Percentiles rank a stretch among this genome's conserved stretches.
These are phyloP conservation scores for Corrigiola litoralis DNA, from an alignment of 179 eudicot species.

Conservation along the genomic window DNA sequence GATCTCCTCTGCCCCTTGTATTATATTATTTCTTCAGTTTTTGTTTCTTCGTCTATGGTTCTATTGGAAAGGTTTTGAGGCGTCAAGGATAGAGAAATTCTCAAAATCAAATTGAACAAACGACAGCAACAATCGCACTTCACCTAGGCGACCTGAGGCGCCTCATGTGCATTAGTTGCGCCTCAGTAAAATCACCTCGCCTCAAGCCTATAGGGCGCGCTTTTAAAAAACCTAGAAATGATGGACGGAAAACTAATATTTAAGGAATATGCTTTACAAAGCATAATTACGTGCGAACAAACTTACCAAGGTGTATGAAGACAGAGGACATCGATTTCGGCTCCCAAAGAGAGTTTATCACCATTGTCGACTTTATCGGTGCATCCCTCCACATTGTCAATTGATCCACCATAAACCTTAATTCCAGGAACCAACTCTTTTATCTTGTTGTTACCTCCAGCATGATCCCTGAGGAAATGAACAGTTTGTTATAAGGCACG, in stretches of 20 bases:
- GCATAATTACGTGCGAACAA: background rate
- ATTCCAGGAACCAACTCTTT: conserved; percentile 68
- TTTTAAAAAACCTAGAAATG: no score
- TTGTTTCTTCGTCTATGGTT: no score
- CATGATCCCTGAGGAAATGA: conserved; percentile 72
- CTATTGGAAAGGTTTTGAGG: no score
- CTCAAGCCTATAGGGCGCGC: no score
- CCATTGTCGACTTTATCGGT: conserved; percentile 81
- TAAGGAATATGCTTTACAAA: background rate
- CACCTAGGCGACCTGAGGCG: no score
- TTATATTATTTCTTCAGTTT: no score
- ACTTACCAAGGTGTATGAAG: conserved; percentile 92
- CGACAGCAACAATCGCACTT: no score
- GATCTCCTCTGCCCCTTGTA: no score
- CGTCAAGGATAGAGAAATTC: no score
- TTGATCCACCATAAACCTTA: conserved; percentile 78
- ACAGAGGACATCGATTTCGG: conserved; percentile 50
- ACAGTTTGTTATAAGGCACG: background rate
- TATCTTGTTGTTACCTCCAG: conserved; percentile 92
- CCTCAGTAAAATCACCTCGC: no score
- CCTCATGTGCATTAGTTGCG: no score
- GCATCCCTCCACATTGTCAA: conserved; percentile 85
- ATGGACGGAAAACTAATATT: background rate
- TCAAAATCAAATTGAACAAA: no score
- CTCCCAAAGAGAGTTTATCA: conserved; percentile 65